Percentiles rank a stretch among this genome's conserved stretches.
Conservation (phyloP, 176 grass and related monocot species). For the Musa schizocarpa region DNA sequence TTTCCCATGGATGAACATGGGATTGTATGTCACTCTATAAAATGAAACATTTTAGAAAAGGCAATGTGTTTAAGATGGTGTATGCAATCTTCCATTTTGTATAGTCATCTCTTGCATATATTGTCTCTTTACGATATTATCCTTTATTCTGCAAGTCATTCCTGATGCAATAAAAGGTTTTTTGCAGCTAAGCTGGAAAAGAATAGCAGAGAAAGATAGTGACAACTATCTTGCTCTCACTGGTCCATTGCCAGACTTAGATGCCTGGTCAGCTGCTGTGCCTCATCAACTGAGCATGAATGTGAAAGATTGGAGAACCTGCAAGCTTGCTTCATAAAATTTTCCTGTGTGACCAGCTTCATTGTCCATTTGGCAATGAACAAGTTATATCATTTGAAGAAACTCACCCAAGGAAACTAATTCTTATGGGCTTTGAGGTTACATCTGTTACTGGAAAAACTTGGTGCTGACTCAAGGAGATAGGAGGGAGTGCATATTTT, state of each 20-base stretch:
- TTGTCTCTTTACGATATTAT: too few relatives aligned
- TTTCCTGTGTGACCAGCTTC: not conserved
- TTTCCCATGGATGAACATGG: too few relatives aligned
- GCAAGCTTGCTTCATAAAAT: slow-evolving; percentile 26
- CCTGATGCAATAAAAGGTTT: slow-evolving; percentile 7
- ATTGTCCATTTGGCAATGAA: not conserved
- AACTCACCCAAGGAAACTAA: too few relatives aligned
- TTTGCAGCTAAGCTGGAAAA: slow-evolving; percentile 76
- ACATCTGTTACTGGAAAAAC: too few relatives aligned
- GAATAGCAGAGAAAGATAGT: slow-evolving; percentile 54
- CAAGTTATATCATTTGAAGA: not conserved
- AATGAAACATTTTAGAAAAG: too few relatives aligned
- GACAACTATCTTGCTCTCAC: slow-evolving; percentile 79
- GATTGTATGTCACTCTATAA: too few relatives aligned
- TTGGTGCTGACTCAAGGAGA: too few relatives aligned
- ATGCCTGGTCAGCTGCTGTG: slow-evolving; percentile 53
- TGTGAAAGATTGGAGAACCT: slow-evolving; percentile 60
- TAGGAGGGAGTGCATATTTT: too few relatives aligned
- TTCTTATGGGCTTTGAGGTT: too few relatives aligned
- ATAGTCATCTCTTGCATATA: not conserved
- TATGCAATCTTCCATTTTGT: not conserved
- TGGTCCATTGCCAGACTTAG: slow-evolving; percentile 70
- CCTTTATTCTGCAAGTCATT: not conserved
- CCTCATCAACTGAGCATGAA: slow-evolving; percentile 53
- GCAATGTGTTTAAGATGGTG: too few relatives aligned